Percentiles rank a stretch among this genome's conserved stretches.
Conservation (phyloP, 495 filamentous ascomycete genomes). For the Tuber indicum region DNA sequence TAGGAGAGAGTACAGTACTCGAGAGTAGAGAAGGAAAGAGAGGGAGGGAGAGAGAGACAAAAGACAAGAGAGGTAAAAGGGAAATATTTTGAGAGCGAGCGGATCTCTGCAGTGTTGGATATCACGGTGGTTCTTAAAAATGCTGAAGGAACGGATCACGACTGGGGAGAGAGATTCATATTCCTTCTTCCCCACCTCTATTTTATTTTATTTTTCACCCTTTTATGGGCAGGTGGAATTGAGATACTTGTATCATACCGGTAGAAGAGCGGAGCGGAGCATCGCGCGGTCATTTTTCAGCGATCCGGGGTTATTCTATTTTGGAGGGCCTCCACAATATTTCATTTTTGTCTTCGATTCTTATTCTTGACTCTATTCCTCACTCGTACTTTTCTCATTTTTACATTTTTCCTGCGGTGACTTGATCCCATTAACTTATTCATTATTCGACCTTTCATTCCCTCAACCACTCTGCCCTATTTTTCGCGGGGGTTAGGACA, state of each 20-base stretch:
- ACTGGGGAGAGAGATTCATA: background rate
- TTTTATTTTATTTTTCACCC: background rate
- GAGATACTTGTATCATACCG: background rate
- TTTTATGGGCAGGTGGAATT: conserved; percentile 26
- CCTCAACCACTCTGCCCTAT: background rate
- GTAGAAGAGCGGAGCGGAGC: background rate
- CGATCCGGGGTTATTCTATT: conserved; percentile 22
- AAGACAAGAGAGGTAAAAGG: background rate
- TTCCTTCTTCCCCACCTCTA: conserved; percentile 11
- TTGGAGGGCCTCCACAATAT: conserved; percentile 25
- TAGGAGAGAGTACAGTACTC: background rate
- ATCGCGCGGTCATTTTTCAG: conserved; percentile 24
- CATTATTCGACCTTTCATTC: background rate
- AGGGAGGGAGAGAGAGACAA: background rate
- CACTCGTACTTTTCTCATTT: background rate
- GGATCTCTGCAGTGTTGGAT: conserved; percentile 22
- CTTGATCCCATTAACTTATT: background rate
- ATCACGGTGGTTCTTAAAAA: conserved; percentile 17
- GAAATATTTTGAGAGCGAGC: background rate
- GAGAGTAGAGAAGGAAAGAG: background rate
- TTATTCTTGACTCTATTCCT: background rate
- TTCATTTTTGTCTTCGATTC: background rate
- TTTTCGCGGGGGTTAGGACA: background rate
- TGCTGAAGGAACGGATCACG: conserved; percentile 17
- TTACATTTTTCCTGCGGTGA: background rate